Base-by-base conservation (phyloP, 257 asterid species). In the Solanum ahanhuiri region DNA sequence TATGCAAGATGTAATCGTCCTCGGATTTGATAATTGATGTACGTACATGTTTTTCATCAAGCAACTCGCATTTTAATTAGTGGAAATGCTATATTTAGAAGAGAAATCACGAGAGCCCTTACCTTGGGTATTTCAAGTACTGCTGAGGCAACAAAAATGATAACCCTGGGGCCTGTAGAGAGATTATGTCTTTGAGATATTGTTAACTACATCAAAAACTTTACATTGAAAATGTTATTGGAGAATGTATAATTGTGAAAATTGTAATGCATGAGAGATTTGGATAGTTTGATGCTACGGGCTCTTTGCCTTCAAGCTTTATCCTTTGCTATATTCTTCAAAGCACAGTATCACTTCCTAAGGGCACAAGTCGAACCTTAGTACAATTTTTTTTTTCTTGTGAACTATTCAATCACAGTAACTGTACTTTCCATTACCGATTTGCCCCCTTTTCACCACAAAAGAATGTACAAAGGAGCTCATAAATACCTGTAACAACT, bases 151-250 rank as follows among this genome's bases (percentile, higher is more conserved):
- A 90, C 95, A 95, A 87, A 92, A 94, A 94, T 28, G 97, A 93
- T 87, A 96, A 88, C 28, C 99, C 98, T 79, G 99, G 98, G 92
- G 99, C 98, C 99, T 96, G 98, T 92, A 85, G 92, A 92, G 88
- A 93, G 54, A 91, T 89, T 70, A 90, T 85, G 87, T 82, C 88
- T 89, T 88, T 88, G 89, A 88, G 71, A 91, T 57, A 86, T 92
- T 88, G 89, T 88, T 73, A 83, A 87, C 83, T 88, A 84, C 35
- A 88, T 88, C 66, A 84, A 86, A 87, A 88, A 88, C 75, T 41
- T 82, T 87, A 70, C 92, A 87, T 72, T 89, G 86, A 83, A 87
- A 87, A 90, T 86, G 81, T 35, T 41, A 90, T 30, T 25, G 30
- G 12, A 43, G 64, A 77, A 77, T 77, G 64, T 41, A 77, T 7